Base-by-base conservation (phyloP, 495 filamentous ascomycete species). In the Neurospora hispaniola region DNA sequence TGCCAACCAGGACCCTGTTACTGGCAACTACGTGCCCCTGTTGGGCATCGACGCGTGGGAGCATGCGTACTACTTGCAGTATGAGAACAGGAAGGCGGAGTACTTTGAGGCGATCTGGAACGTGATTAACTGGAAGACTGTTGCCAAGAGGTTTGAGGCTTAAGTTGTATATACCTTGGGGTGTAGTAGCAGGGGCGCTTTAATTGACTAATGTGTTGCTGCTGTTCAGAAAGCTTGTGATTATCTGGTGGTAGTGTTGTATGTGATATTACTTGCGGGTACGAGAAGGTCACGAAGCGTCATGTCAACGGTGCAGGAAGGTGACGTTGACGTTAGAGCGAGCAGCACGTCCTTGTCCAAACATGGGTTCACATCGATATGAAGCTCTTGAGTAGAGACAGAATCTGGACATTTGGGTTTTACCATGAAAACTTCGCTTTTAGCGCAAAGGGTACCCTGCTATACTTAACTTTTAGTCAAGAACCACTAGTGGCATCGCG, bases 31-130 rank as follows among this genome's bases (percentile, higher is more conserved):
- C 81, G 82, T 88, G 73, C 94, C 94, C 42, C 83, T 97, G 27
- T 83, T 96, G 62, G 94, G 94, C 48, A 91, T 97, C 81, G 94
- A 97, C 84, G 93, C 93, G 70, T 97, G 94, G 94, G 94, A 97
- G 85, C 77, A 84, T 73, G 82, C 85, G 66, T 86, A 88, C 80
- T 87, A 86, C 84, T 86, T 99, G 72, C 94, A 99, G 86, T 99
- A 99, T 83, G 88, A 97, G 87, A 99, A 98, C 86, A 91, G 95
- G 80, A 99, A 99, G 89, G 96, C 93, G 71, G 96, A 98, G 82
- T 99, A 99, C 85, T 97, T 99, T 82, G 89, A 88, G 72, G 94
- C 94, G 72, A 92, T 99, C 80, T 99, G 96, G 96, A 93, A 98
- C 75, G 93, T 99, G 69, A 85, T 97, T 78, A 96, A 97, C 86